Evolutionary conservation across 306 rosid species (phyloP).

Genomic region (Arachis hypogaea): DNA sequence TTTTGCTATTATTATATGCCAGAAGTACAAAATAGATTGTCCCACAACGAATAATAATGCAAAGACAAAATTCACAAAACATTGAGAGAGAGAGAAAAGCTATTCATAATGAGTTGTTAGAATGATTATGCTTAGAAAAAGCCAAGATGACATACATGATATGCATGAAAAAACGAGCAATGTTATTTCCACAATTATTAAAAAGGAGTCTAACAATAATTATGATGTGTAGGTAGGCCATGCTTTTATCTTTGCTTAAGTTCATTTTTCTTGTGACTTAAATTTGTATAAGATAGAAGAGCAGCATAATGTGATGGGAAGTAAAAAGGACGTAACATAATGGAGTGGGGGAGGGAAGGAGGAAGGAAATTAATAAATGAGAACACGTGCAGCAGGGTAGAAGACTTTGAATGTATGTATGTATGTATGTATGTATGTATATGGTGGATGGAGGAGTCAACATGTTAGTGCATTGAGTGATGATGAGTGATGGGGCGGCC

Average conservation of each 20-base stretch:
- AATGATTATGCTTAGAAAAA: neutral
- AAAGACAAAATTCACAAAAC: neutral
- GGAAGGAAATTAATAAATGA: constrained; percentile 25
- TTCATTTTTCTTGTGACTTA: no score
- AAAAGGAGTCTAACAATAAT: no score
- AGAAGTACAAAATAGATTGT: no score
- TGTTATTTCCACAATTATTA: no score
- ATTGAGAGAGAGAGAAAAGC: no score
- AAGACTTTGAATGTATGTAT: constrained; percentile 2
- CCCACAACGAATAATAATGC: neutral
- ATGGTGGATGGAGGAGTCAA: no score
- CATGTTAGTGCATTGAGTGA: constrained; percentile 11
- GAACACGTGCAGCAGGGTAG: constrained; percentile 38
- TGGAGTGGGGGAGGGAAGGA: neutral
- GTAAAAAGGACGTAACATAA: constrained; percentile 21
- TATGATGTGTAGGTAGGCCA: no score
- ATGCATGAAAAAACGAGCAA: no score
- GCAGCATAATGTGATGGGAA: neutral
- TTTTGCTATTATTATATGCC: no score
- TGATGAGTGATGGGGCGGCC: neutral
- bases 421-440: no score
- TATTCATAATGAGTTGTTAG: neutral
- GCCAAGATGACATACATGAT: neutral
- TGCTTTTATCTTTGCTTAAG: no score
- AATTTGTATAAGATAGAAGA: no score